Evolutionary conservation across 2,329 filamentous ascomycete genomes (phyloP).

Genomic region (Fusarium abutilonis): DNA sequence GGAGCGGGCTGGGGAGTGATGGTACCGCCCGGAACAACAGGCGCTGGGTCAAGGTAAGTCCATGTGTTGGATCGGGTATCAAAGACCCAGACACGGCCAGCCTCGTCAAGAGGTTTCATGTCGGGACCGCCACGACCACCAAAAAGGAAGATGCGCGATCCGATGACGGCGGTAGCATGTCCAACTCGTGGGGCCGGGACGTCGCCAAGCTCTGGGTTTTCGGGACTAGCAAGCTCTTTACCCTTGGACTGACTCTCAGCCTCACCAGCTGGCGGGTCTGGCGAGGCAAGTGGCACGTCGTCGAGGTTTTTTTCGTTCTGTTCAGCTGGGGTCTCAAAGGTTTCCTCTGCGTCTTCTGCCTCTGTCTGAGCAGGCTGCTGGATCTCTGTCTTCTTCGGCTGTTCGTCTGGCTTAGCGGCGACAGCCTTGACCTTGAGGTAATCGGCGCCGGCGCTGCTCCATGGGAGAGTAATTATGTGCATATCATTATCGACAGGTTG

Average conservation of each 20-base stretch:
- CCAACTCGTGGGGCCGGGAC: slow-evolving; percentile 77
- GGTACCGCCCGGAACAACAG: slow-evolving; percentile 54
- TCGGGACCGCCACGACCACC: slow-evolving; percentile 77
- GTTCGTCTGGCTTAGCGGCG: slow-evolving; percentile 50
- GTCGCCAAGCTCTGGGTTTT: slow-evolving; percentile 49
- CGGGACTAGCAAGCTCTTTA: slow-evolving; percentile 49
- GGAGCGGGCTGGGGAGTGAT: slow-evolving; percentile 63
- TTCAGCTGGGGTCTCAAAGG: slow-evolving; percentile 33
- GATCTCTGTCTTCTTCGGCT: slow-evolving; percentile 25
- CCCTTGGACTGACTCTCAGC: slow-evolving; percentile 52
- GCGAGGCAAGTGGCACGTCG: slow-evolving; percentile 54
- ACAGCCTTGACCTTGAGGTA: slow-evolving; percentile 66
- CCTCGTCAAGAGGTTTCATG: slow-evolving; percentile 77
- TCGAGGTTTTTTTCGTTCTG: slow-evolving; percentile 51
- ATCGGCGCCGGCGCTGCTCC: slow-evolving; percentile 66
- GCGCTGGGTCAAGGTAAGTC: slow-evolving; percentile 69
- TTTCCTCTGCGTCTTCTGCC: slow-evolving; percentile 38
- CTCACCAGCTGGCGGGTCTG: slow-evolving; percentile 33
- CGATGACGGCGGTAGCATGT: slow-evolving; percentile 74
- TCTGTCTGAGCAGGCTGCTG: slow-evolving; percentile 21
- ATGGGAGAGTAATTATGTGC: slow-evolving; percentile 71
- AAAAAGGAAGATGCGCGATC: slow-evolving; percentile 79
- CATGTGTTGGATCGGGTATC: slow-evolving; percentile 72
- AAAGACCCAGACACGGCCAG: slow-evolving; percentile 79
- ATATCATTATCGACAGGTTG: slow-evolving; percentile 78